Evolutionary conservation across 768 basidiomycete genomes (phyloP).

Genomic region (Russula abietina): DNA sequence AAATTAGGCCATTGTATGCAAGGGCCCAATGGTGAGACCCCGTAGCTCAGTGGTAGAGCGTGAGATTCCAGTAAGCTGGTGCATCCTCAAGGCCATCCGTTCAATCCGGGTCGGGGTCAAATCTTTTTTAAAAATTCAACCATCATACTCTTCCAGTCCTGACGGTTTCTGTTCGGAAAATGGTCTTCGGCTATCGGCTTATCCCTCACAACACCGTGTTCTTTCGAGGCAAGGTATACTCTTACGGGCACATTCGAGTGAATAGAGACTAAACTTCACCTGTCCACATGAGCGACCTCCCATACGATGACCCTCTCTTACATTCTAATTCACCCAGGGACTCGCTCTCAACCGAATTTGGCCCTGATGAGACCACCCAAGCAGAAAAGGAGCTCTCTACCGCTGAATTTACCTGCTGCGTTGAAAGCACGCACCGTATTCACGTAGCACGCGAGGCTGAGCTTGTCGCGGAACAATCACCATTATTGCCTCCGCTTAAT

Average conservation of each 20-base stretch:
- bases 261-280: neutral
- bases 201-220: too few species aligned
- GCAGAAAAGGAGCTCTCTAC: neutral
- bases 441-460: slow-evolving; percentile 2
- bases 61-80: slow-evolving; percentile 24
- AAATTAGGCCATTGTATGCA: neutral
- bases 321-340: slow-evolving; percentile 1
- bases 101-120: slow-evolving; percentile 27
- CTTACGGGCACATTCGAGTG: neutral
- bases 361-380: neutral
- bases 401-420: neutral
- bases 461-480: slow-evolving; percentile 2
- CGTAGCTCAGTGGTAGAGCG: slow-evolving; percentile 28
- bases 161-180: neutral
- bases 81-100: slow-evolving; percentile 27
- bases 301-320: slow-evolving; percentile 1
- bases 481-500: neutral
- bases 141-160: neutral
- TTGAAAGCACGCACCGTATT: neutral
- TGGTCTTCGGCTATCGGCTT: neutral
- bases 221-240: neutral
- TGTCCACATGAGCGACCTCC: slow-evolving; percentile 3
- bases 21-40: neutral
- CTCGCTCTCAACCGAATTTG: neutral
- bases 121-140: neutral